Evolutionary conservation across 306 rosid genomes (phyloP), one percentile per base, ranked within the genome.

Genomic region (Cicer bijugum): DNA sequence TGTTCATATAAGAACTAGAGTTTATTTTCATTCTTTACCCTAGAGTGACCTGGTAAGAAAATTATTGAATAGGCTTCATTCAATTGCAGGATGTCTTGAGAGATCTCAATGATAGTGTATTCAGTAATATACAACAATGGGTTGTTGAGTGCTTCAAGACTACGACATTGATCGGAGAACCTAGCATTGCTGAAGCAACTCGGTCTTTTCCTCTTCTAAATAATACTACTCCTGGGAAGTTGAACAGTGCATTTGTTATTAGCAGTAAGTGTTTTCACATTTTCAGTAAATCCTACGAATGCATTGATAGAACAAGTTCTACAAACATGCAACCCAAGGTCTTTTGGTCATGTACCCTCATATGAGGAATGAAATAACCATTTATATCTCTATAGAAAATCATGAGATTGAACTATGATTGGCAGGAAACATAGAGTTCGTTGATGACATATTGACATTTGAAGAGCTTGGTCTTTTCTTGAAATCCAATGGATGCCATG

Each of bases 341-440:
- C 60, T 66, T 70, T 47, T 50, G 51, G 48, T 50, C 46, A n/a
- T 78, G 23, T 69, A 69, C 42, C 40, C 57, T 59, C 47, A 43
- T 62, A 67, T 37, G 44, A 69, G 23, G 12, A 52, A 12, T 57
- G 68, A 48, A 39, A 63, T 42, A 66, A 20, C 42, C 52, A 55
- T 60, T 62, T 52, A 11, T 51, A 19, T 56, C 52, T 74, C 33
- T 14, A 47, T 72, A 38, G 16, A 28, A 37, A 46, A 17, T 68
- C 23, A 15, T 65, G 75, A 68, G 20, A 33, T 78, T 82, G 60
- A 72, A 55, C 72, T 55, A 1, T 83, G 76, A 17, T 74, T 82
- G 73, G 74, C 95, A 94, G 98, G 86, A 81, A 91, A 91, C 80
- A 80, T 94, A 85, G 98, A 94, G 85, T 89, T 84, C 71, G 98